Evolutionary conservation across 2,329 filamentous ascomycete species (phyloP), one percentile per base, ranked within the genome.

Genomic region (Penicillium glabrum): DNA sequence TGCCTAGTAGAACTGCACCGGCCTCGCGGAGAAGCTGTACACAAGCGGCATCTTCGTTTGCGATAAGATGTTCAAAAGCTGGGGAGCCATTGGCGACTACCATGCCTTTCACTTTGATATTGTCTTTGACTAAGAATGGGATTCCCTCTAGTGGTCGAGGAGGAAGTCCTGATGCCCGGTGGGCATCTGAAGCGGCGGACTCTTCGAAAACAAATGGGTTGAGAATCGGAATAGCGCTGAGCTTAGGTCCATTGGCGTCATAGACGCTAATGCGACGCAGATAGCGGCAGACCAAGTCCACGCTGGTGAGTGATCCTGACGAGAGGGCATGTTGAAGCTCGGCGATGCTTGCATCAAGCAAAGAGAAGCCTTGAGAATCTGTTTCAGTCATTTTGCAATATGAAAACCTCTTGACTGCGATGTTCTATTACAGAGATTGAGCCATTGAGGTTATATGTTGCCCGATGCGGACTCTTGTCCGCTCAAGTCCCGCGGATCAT

Each of bases 111-210:
- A 82, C 78, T 60, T 80, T 83, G 72, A 81, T 85, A 62, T 77
- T 81, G 63, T 86, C 83, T 65, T 86, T 86, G 61, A 84, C 73
- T 0, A 82, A 83, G 57, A 77, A 85, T 0, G 83, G 82, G 7
- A 86, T 83, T 1, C 84, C 82, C 60, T 86, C 82, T 0, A 86
- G 71, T 0, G 72, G 72, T 2, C 78, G 69, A 3, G 61, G 57
- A 11, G 71, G 51, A 6, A 71, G 56, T 3, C 76, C 77, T 10
- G 69, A 64, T 16, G 73, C 73, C 41, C 80, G 72, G 11, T 77
- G 69, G 1, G 72, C 71, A 68, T 83, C 81, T 3, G 81, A 81
- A 5, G 75, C 77, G 4, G 69, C 66, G 10, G 81, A 80, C 63
- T 81, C 80, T 11, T 77, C 71, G 53, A 83, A 77, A 5, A 77